phyloP scores from a whole-genome alignment of 2,329 filamentous ascomycete genomes.

The Aspergillus novoparasiticus region DNA sequence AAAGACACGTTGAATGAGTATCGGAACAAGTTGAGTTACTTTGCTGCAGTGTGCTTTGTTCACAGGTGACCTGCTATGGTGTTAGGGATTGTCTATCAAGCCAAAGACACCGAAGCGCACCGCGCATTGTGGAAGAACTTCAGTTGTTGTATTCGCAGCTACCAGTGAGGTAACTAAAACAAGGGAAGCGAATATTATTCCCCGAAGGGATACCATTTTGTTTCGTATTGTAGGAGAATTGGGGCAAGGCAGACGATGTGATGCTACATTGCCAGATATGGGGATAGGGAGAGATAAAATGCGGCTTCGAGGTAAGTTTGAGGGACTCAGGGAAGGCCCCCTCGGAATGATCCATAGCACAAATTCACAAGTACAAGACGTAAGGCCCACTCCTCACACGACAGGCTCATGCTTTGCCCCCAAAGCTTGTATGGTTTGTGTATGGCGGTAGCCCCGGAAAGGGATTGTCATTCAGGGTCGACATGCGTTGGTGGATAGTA shows the following conservation, averaged over 20 bases:
- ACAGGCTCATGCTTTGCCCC: not conserved
- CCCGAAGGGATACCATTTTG: not conserved
- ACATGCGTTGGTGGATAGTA: not conserved
- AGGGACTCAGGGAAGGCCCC: not conserved
- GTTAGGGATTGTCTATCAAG: not conserved
- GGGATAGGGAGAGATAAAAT: not conserved
- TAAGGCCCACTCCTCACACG: not conserved
- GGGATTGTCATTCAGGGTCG: not conserved
- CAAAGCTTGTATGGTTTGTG: not conserved
- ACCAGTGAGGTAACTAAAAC: not conserved
- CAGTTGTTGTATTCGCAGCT: not conserved
- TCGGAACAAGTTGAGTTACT: not conserved
- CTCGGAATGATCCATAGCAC: too few relatives aligned
- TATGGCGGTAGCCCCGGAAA: not conserved
- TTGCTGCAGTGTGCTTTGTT: not conserved
- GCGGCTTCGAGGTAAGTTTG: not conserved
- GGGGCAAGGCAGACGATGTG: not conserved
- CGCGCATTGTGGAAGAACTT: not conserved
- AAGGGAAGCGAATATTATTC: not conserved
- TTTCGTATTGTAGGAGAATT: not conserved
- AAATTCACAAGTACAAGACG: not conserved
- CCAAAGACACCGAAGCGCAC: not conserved
- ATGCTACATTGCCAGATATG: not conserved
- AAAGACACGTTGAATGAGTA: conserved; percentile 6
- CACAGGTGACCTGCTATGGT: not conserved